Base-by-base conservation (phyloP, 345 rosid genomes). In the Triadica sebifera region DNA sequence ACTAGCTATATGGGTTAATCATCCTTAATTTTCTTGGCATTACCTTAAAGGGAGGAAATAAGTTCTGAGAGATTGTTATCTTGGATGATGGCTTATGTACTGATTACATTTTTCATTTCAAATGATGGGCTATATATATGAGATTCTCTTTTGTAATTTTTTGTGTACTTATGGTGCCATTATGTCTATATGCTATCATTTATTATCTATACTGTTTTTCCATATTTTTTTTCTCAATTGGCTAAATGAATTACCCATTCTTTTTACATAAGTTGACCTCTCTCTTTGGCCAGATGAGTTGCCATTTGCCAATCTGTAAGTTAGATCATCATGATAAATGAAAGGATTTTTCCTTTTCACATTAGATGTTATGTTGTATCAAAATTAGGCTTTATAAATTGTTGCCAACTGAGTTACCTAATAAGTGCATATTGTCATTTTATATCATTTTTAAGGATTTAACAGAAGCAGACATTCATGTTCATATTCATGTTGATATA, bases 61-160 rank as follows among this genome's bases (percentile, higher is more conserved):
- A 78, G 70, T 75, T 79, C 76, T 50, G 75, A 74, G 77, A 80
- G 71, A 74, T 74, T 77, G 71, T 78, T 71, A 68, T 81, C 81
- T 70, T 77, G 75, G 81, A 71, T 78, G 72, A 72, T 82, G 80
- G 77, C 73, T 72, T 74, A 75, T 86, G 86, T 86, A 84, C 79
- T 71, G 75, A 74, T 81, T 68, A 81, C 81, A 70, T 81, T 79
- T 83, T 77, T 72, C 76, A 78, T 72, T 60, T 49, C 73, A 78
- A 46, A 50, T 66, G 72, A 78, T 78, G 47, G 76, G 68, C 56
- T 65, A 64, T 72, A 70, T 73, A 65, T 51, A 58, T 67, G 58
- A 82, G 71, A 78, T 66, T 76, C 65, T 73, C 67, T 50, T 59
- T 52, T 10, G 12, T 25, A n/a, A 45, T 61, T 79, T 22, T 46